phyloP scores from a whole-genome alignment of 78 protist species.

The Corallochytrium limacisporum region DNA sequence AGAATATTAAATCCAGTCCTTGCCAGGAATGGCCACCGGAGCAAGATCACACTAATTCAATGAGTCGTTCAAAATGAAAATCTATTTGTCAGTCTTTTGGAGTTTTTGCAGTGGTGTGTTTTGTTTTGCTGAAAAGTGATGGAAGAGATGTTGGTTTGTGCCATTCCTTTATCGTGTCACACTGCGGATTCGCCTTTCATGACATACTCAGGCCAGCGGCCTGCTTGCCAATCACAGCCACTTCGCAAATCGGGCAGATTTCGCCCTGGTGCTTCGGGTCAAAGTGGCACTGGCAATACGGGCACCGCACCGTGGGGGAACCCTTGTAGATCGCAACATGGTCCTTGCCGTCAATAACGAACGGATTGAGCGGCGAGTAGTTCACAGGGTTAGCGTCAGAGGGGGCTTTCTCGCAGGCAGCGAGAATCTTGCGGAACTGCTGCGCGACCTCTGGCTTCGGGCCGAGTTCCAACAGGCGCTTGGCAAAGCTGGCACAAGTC shows the following conservation, averaged over 20 bases:
- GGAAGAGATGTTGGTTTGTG: too few relatives aligned
- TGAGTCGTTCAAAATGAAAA: too few relatives aligned
- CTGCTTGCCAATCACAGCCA: conserved; percentile 46
- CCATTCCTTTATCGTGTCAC: too few relatives aligned
- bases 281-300: conserved; percentile 52
- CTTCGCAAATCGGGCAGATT: conserved; percentile 41
- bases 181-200: too few relatives aligned
- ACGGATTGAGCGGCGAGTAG: conserved; percentile 84
- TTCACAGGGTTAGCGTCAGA: conserved; percentile 10
- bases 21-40: too few relatives aligned
- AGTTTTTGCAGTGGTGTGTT: too few relatives aligned
- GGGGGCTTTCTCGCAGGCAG: conserved; percentile 37
- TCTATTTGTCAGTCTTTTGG: too few relatives aligned
- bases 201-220: conserved; percentile 1
- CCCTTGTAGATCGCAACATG: conserved; percentile 69
- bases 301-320: conserved; percentile 35
- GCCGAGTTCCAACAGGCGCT: conserved; percentile 61
- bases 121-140: too few relatives aligned
- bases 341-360: conserved; percentile 47
- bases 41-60: too few relatives aligned
- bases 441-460: conserved; percentile 43
- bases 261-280: conserved; percentile 41
- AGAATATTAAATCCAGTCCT: too few relatives aligned
- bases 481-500: conserved; percentile 62
- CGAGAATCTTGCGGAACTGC: conserved; percentile 46